These are phyloP conservation scores for Chaetomium globosum DNA, from an alignment of 2,329 filamentous ascomycete genomes.

Conservation along the genomic window DNA sequence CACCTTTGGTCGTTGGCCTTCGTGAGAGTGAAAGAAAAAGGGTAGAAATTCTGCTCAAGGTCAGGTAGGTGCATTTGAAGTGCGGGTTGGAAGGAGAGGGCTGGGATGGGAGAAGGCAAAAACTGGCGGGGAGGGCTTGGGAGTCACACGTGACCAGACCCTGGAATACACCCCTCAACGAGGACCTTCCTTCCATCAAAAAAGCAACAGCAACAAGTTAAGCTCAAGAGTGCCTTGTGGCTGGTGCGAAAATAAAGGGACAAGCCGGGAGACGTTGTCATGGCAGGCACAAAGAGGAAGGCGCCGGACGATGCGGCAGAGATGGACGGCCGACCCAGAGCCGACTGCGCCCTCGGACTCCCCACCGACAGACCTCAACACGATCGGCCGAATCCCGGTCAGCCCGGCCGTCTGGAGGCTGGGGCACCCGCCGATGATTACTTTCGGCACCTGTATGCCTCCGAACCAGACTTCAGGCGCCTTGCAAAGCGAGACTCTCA, in stretches of 20 bases:
- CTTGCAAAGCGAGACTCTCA: slow-evolving; percentile 47
- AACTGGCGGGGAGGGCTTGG: background rate
- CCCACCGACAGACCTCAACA: background rate
- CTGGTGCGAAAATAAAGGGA: background rate
- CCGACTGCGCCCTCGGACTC: slow-evolving; percentile 16
- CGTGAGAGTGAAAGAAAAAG: background rate
- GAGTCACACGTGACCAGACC: background rate
- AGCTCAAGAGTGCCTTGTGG: background rate
- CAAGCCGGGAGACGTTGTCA: background rate
- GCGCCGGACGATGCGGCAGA: slow-evolving; percentile 23
- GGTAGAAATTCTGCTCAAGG: background rate
- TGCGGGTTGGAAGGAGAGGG: background rate
- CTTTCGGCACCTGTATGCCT: slow-evolving; percentile 48
- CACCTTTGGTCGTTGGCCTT: background rate
- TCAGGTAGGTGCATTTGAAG: background rate
- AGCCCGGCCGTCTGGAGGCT: slow-evolving; percentile 43
- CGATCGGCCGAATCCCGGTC: slow-evolving; percentile 11
- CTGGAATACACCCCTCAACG: background rate
- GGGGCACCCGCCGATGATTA: slow-evolving; percentile 35
- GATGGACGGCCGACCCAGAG: background rate
- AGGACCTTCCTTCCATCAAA: background rate
- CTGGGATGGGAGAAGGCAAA: background rate
- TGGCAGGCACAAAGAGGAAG: slow-evolving; percentile 35
- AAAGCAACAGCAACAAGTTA: background rate
- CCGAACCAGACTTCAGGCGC: slow-evolving; percentile 49